Percentiles rank a stretch among this genome's conserved stretches.
phyloP scores from a whole-genome alignment of 1,284 basidiomycete genomes.

The Ganoderma leucocontextum region DNA sequence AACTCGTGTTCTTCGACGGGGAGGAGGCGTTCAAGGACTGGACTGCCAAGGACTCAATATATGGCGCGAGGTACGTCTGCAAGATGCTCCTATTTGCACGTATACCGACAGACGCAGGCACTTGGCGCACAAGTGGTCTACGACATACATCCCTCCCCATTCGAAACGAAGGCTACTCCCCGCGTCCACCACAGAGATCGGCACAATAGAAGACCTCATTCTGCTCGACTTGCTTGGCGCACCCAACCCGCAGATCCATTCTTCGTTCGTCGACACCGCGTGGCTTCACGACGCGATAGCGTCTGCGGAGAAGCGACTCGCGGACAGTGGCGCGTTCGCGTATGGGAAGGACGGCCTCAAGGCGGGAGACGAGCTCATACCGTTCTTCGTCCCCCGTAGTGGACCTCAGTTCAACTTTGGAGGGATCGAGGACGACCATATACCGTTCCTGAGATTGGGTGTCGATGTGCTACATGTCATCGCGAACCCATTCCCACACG shows the following conservation, averaged over 20 bases:
- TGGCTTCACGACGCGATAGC: conserved; percentile 88
- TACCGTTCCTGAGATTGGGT: conserved; percentile 87
- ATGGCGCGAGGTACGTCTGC: conserved; percentile 82
- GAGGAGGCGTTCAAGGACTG: conserved; percentile 96
- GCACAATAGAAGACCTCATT: conserved; percentile 88
- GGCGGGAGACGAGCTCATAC: conserved; percentile 56
- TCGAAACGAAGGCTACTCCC: conserved; percentile 67
- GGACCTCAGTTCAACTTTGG: conserved; percentile 53
- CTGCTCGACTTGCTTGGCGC: conserved; percentile 91
- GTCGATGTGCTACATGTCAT: conserved; percentile 95
- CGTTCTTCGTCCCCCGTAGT: conserved; percentile 68
- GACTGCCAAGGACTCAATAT: conserved; percentile 92
- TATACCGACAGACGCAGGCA: conserved; percentile 60
- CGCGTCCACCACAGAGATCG: conserved; percentile 66
- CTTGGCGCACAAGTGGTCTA: conserved; percentile 85
- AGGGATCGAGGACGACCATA: conserved; percentile 93
- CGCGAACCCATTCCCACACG: conserved; percentile 86
- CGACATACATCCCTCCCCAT: conserved; percentile 69
- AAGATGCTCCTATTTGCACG: background rate
- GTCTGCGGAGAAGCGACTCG: conserved; percentile 73
- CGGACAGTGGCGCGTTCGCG: conserved; percentile 64
- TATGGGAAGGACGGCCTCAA: conserved; percentile 52
- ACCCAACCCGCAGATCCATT: conserved; percentile 72
- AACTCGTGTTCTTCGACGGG: conserved; percentile 98
- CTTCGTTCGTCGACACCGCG: conserved; percentile 87